phyloP scores from a whole-genome alignment of 768 basidiomycete genomes.

The Xerocomus potaroensis region DNA sequence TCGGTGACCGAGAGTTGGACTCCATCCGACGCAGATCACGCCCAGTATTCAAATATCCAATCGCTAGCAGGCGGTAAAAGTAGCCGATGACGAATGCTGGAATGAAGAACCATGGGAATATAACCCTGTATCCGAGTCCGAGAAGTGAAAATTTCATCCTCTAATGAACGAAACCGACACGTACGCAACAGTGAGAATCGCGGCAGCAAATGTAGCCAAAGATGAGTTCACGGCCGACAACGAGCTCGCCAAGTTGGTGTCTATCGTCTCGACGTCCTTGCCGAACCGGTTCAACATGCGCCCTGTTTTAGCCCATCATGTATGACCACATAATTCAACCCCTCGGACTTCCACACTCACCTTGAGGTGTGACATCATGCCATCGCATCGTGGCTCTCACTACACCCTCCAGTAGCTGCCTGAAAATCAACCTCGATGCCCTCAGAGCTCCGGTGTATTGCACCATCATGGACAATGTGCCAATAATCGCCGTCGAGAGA shows the following conservation, averaged over 20 bases:
- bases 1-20: slow-evolving; percentile 80
- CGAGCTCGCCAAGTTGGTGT: slow-evolving; percentile 62
- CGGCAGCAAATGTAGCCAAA: slow-evolving; percentile 70
- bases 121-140: slow-evolving; percentile 35
- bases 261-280: slow-evolving; percentile 86
- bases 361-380: slow-evolving; percentile 80
- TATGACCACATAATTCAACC: background rate
- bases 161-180: slow-evolving; percentile 20
- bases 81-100: slow-evolving; percentile 72
- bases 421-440: slow-evolving; percentile 37
- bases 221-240: slow-evolving; percentile 76
- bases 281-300: slow-evolving; percentile 86
- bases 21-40: slow-evolving; percentile 89
- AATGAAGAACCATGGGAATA: slow-evolving; percentile 81
- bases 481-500: slow-evolving; percentile 43
- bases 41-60: slow-evolving; percentile 75
- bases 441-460: slow-evolving; percentile 54
- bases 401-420: slow-evolving; percentile 59
- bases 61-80: slow-evolving; percentile 63
- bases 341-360: slow-evolving; percentile 24
- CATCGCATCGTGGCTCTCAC: slow-evolving; percentile 82
- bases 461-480: slow-evolving; percentile 42
- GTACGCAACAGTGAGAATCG: slow-evolving; percentile 68
- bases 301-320: slow-evolving; percentile 37
- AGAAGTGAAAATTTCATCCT: slow-evolving; percentile 7